phyloP scores from a whole-genome alignment of 2,329 filamentous ascomycete species.

The Aspergillus tamarii region DNA sequence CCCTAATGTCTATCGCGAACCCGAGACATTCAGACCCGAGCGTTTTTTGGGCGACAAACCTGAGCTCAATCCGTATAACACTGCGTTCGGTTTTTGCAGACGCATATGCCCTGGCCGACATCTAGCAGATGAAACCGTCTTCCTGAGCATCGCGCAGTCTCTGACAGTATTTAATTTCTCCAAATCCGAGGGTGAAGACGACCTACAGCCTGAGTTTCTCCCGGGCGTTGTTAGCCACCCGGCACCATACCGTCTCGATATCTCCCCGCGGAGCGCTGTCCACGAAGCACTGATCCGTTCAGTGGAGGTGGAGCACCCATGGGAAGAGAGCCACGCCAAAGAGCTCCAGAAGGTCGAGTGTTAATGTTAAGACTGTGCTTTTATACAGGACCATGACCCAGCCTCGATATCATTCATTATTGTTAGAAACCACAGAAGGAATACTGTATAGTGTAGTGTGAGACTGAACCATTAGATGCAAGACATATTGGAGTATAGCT shows the following conservation, averaged over 20 bases:
- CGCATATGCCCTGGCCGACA: constrained; percentile 47
- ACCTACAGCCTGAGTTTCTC: constrained; percentile 39
- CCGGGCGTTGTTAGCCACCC: constrained; percentile 43
- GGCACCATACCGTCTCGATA: constrained; percentile 30
- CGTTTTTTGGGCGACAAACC: constrained; percentile 41
- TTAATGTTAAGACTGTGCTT: background rate
- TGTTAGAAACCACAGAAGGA: too few relatives aligned
- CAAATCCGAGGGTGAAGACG: constrained; percentile 38
- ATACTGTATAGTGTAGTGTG: too few relatives aligned
- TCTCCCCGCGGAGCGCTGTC: background rate
- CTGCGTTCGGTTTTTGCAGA: constrained; percentile 43
- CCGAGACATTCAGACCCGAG: constrained; percentile 48
- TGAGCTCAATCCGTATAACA: constrained; percentile 41
- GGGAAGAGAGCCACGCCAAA: constrained; percentile 17
- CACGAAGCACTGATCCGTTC: constrained; percentile 6
- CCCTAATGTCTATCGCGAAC: constrained; percentile 38
- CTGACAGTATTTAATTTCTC: constrained; percentile 52
- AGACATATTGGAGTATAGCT: background rate
- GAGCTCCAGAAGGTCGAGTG: constrained; percentile 36
- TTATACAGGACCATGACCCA: too few relatives aligned
- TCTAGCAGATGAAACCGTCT: constrained; percentile 48
- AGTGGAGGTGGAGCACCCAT: constrained; percentile 9
- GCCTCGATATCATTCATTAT: too few relatives aligned
- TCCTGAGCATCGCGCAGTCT: constrained; percentile 46
- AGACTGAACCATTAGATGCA: background rate